phyloP scores from a whole-genome alignment of 106 monocot species.

The Gastrodia elata region DNA sequence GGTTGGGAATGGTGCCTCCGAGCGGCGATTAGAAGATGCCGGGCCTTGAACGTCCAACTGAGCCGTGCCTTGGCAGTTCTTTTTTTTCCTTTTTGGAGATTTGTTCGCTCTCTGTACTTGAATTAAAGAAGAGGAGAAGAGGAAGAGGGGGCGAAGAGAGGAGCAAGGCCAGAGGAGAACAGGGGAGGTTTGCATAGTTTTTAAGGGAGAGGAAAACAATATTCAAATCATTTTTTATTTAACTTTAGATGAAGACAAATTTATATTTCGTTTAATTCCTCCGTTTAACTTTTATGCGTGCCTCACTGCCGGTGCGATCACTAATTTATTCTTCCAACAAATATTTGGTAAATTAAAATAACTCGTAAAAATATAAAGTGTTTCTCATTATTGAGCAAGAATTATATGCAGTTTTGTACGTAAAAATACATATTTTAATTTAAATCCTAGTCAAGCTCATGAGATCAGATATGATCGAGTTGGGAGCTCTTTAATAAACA shows the following conservation, averaged over 20 bases:
- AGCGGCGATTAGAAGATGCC: conserved; percentile 10
- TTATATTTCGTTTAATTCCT: background rate
- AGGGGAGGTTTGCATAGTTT: background rate
- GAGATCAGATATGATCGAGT: no score
- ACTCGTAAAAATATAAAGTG: no score
- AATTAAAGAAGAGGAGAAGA: background rate
- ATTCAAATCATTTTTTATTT: background rate
- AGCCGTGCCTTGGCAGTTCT: conserved; percentile 1
- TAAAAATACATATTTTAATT: no score
- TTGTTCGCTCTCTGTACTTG: background rate
- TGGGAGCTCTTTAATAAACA: no score
- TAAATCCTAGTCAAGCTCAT: no score
- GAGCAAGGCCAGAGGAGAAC: background rate
- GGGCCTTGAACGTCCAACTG: conserved; percentile 17
- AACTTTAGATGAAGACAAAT: background rate
- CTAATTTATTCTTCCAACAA: no score
- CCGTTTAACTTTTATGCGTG: no score
- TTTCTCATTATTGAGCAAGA: no score
- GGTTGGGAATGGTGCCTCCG: background rate
- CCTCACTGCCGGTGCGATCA: no score
- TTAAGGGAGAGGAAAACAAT: background rate
- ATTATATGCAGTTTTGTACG: no score
- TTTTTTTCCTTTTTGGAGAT: background rate
- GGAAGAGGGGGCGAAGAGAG: background rate
- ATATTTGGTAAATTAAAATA: no score